Percentiles rank a stretch among this genome's conserved stretches.
Conservation (phyloP, 805 yeast species). For the Ogataea paradorogensis region DNA sequence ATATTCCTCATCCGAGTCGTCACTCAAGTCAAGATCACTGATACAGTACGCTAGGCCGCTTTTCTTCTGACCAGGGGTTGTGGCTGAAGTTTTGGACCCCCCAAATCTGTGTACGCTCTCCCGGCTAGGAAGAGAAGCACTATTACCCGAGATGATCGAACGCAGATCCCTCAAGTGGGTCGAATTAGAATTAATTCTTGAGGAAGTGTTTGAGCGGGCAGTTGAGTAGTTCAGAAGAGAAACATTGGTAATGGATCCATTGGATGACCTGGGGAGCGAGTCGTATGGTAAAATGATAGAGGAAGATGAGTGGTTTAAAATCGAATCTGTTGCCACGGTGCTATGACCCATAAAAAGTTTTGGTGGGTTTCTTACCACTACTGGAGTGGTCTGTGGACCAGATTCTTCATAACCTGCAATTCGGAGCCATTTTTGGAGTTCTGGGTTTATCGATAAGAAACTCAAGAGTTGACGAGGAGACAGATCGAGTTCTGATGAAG, state of each 20-base stretch:
- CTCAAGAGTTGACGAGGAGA: slow-evolving; percentile 4
- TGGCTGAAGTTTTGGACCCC: slow-evolving; percentile 8
- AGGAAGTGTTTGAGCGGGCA: slow-evolving; percentile 17
- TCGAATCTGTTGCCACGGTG: slow-evolving; percentile 23
- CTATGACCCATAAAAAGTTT: slow-evolving; percentile 17
- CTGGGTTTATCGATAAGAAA: slow-evolving; percentile 8
- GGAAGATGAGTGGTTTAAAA: slow-evolving; percentile 18
- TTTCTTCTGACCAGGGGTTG: slow-evolving; percentile 9
- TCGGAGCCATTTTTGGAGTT: slow-evolving; percentile 16
- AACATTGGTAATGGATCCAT: slow-evolving; percentile 11
- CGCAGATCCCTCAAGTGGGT: slow-evolving; percentile 40
- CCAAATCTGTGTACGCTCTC: slow-evolving; percentile 9
- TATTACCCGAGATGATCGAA: slow-evolving; percentile 25
- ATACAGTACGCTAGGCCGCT: slow-evolving; percentile 25
- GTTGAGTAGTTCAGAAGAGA: slow-evolving; percentile 12
- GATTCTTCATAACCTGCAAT: slow-evolving; percentile 12
- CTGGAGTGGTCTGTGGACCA: slow-evolving; percentile 8
- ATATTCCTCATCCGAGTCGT: slow-evolving; percentile 14
- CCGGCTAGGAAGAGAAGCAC: slow-evolving; percentile 6
- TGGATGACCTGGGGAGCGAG: slow-evolving; percentile 7
- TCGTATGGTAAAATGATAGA: slow-evolving; percentile 15
- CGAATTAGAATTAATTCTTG: slow-evolving; percentile 18
- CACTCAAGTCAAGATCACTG: slow-evolving; percentile 21
- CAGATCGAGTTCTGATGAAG: neutral
- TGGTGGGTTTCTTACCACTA: slow-evolving; percentile 17